Conservation (phyloP, 2,329 filamentous ascomycete genomes). For the Coleophoma eucalyptorum region DNA sequence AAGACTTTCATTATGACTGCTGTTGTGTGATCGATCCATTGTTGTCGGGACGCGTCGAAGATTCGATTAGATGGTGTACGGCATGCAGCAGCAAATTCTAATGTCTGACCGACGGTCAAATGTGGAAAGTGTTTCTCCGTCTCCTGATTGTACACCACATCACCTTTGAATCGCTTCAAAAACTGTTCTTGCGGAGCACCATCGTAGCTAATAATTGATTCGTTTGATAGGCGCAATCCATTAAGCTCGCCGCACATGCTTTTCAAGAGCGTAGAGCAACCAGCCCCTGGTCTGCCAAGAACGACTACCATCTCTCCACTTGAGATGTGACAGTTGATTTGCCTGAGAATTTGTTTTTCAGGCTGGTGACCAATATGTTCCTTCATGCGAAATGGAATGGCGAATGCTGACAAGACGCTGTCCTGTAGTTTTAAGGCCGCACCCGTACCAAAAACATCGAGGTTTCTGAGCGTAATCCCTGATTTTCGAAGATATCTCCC, state of each 20-base stretch:
- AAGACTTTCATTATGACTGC: conserved; percentile 66
- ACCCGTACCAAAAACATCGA: background rate
- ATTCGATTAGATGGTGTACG: conserved; percentile 5
- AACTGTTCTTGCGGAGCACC: conserved; percentile 5
- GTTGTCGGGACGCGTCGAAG: conserved; percentile 44
- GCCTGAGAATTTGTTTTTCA: background rate
- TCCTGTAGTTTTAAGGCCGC: background rate
- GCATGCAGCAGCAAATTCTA: conserved; percentile 60
- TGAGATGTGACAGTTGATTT: background rate
- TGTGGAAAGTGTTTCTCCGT: conserved; percentile 70
- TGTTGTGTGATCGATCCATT: conserved; percentile 32
- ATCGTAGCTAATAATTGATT: background rate
- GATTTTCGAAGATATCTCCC: background rate
- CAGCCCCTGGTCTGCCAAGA: conserved; percentile 58
- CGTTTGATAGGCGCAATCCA: background rate
- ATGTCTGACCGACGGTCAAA: conserved; percentile 68
- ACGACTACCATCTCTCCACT: conserved; percentile 63
- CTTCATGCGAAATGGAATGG: background rate
- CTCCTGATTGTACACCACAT: conserved; percentile 70
- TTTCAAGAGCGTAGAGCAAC: conserved; percentile 60
- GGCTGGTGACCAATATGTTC: background rate
- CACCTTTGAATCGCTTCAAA: conserved; percentile 48
- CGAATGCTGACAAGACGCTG: background rate
- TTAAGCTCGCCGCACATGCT: conserved; percentile 10
- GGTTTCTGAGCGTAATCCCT: background rate